phyloP scores from a whole-genome alignment of 2,329 filamentous ascomycete genomes.

The Rhytidhysteron rufulum region DNA sequence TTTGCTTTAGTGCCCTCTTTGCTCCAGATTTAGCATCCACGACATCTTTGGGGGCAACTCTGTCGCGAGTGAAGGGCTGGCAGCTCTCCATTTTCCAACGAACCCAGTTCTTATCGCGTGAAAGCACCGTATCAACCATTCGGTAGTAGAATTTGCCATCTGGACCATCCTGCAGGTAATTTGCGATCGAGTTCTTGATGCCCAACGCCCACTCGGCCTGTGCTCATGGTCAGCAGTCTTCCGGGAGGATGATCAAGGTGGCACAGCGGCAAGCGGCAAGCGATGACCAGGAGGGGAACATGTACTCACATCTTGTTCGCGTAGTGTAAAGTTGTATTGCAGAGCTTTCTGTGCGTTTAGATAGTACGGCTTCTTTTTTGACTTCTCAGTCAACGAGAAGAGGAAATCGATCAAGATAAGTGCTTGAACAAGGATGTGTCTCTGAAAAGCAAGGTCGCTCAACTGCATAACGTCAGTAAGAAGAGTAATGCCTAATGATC shows the following conservation, averaged over 20 bases:
- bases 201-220: conserved; percentile 78
- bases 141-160: conserved; percentile 93
- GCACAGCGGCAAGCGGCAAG: conserved; percentile 6
- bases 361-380: conserved; percentile 73
- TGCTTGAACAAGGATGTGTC: conserved; percentile 91
- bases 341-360: conserved; percentile 80
- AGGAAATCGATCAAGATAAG: conserved; percentile 94
- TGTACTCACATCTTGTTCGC: conserved; percentile 73
- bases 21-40: conserved; percentile 64
- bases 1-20: conserved; percentile 64
- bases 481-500: conserved; percentile 1
- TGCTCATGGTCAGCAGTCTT: conserved; percentile 32
- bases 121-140: conserved; percentile 94
- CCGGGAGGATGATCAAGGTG: conserved; percentile 22
- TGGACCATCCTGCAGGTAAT: conserved; percentile 73
- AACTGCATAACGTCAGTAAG: conserved; percentile 53
- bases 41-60: conserved; percentile 67
- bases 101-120: conserved; percentile 97
- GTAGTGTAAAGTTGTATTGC: conserved; percentile 71
- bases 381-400: conserved; percentile 77
- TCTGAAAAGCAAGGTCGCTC: conserved; percentile 87
- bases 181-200: conserved; percentile 74
- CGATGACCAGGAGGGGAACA: conserved; percentile 9
- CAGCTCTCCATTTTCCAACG: conserved; percentile 97
- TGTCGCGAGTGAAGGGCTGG: conserved; percentile 73